These are phyloP conservation scores for Tetracladium setigerum DNA, from an alignment of 495 filamentous ascomycete species.

Conservation along the genomic window DNA sequence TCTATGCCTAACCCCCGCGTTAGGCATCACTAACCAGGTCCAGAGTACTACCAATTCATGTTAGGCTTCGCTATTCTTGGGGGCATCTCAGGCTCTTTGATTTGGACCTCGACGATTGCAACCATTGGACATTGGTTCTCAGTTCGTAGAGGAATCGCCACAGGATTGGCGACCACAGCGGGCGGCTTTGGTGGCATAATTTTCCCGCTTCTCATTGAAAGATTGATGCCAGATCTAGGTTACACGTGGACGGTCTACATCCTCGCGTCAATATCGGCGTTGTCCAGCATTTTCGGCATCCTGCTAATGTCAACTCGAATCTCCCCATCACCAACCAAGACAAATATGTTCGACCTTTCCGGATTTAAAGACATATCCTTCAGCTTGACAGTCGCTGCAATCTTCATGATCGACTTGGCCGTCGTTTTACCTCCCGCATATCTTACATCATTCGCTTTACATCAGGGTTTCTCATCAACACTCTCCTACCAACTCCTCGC, in stretches of 20 bases:
- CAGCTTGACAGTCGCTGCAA: constrained; percentile 43
- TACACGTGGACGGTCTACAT: constrained; percentile 67
- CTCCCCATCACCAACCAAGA: constrained; percentile 33
- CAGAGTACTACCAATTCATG: constrained; percentile 80
- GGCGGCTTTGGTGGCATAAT: constrained; percentile 69
- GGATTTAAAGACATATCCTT: constrained; percentile 46
- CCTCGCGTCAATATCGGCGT: constrained; percentile 54
- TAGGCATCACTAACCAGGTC: neutral
- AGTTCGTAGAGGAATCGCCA: constrained; percentile 65
- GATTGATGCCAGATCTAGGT: constrained; percentile 48
- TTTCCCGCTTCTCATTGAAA: constrained; percentile 61
- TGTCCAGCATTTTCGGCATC: constrained; percentile 44
- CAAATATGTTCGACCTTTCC: constrained; percentile 35
- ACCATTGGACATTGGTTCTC: constrained; percentile 78
- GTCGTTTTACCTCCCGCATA: constrained; percentile 68
- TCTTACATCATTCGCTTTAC: constrained; percentile 51
- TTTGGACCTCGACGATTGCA: constrained; percentile 77
- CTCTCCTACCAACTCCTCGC: constrained; percentile 58
- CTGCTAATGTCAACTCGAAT: constrained; percentile 42
- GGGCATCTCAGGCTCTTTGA: constrained; percentile 67
- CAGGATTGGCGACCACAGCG: constrained; percentile 72
- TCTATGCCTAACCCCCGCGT: neutral
- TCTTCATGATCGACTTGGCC: constrained; percentile 66
- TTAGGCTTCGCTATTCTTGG: constrained; percentile 67
- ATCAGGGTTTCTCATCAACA: constrained; percentile 35